phyloP scores from a whole-genome alignment of 164 flowering plant species.

The Annona cherimola region DNA sequence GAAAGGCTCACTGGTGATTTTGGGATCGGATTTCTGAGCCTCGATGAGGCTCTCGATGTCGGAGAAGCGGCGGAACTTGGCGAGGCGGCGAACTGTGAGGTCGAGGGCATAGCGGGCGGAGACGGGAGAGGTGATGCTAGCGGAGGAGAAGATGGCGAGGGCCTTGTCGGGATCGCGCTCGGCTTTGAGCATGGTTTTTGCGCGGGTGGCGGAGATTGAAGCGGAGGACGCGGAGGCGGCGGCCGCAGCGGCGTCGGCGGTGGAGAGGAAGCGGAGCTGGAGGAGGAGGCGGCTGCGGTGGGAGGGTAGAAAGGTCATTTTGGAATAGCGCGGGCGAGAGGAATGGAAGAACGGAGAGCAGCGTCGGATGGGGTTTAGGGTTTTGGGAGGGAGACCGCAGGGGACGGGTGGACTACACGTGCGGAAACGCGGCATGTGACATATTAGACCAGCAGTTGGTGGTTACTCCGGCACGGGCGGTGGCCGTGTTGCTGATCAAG shows the following conservation, averaged over 20 bases:
- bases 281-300: not conserved
- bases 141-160: slow-evolving; percentile 14
- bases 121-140: slow-evolving; percentile 22
- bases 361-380: not conserved
- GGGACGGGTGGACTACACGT: too few species aligned
- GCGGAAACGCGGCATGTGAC: not conserved
- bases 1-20: slow-evolving; percentile 52
- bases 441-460: not conserved
- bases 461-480: not conserved
- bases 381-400: not conserved
- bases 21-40: slow-evolving; percentile 55
- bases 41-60: slow-evolving; percentile 69
- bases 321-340: not conserved
- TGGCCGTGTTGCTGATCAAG: too few species aligned
- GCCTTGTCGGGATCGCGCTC: slow-evolving; percentile 13
- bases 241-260: not conserved
- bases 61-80: slow-evolving; percentile 52
- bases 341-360: not conserved
- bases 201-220: slow-evolving; percentile 3
- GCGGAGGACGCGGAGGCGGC: not conserved
- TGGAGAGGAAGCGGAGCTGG: not conserved
- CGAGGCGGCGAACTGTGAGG: slow-evolving; percentile 57
- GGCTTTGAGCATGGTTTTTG: slow-evolving; percentile 6
- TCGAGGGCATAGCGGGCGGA: slow-evolving; percentile 60
- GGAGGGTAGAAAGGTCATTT: slow-evolving; percentile 2